These are phyloP conservation scores for Wickerhamomyces ciferrii DNA, from an alignment of 805 yeast genomes.

Conservation along the genomic window DNA sequence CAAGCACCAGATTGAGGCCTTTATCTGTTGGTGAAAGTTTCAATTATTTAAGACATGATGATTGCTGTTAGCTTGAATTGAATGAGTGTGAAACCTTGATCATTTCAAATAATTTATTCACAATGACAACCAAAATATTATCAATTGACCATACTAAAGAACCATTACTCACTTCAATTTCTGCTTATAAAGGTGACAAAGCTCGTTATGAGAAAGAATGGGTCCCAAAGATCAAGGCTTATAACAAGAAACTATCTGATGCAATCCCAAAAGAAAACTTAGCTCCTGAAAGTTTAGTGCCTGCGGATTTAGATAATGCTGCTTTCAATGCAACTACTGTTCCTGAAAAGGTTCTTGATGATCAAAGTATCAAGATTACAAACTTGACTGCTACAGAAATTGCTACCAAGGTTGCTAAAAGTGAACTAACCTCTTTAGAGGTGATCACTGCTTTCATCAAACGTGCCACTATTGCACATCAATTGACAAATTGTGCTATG, in stretches of 20 bases:
- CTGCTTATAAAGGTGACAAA: conserved; percentile 12
- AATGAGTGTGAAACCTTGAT: no score
- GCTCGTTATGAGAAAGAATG: conserved; percentile 13
- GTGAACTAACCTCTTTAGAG: conserved; percentile 17
- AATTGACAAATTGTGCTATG: conserved; percentile 53
- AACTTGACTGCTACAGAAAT: conserved; percentile 15
- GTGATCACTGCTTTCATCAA: conserved; percentile 20
- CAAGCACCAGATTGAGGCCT: no score
- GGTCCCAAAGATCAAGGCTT: conserved; percentile 20
- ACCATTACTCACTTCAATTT: conserved; percentile 7
- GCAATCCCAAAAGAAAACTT: conserved; percentile 20
- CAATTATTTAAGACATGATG: no score
- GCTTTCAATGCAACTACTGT: conserved; percentile 17
- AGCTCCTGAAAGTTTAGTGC: conserved; percentile 15
- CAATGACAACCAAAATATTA: neutral
- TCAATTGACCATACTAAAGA: conserved; percentile 11
- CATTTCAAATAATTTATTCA: no score
- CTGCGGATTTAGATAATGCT: conserved; percentile 14
- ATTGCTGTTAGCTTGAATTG: no score
- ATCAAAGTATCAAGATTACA: conserved; percentile 15
- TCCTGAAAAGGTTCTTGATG: conserved; percentile 15
- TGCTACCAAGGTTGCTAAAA: conserved; percentile 10
- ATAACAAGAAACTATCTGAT: conserved; percentile 11
- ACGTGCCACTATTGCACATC: conserved; percentile 60
- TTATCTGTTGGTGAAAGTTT: no score